Evolutionary conservation across 1,284 basidiomycete genomes (phyloP).

Genomic region (Stereum hirsutum): DNA sequence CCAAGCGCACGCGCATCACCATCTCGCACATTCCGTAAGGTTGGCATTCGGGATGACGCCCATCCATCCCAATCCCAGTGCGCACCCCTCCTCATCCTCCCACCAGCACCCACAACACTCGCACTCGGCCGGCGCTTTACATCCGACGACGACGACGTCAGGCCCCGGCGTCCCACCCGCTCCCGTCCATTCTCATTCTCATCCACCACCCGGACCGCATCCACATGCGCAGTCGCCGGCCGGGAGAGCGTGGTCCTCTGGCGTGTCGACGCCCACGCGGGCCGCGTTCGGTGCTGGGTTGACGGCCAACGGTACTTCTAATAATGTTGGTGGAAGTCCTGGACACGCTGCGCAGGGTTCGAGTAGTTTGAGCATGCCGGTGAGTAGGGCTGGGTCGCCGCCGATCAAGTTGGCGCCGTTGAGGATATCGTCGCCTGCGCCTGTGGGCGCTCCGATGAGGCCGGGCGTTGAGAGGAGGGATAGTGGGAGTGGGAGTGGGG

Average conservation of each 20-base stretch:
- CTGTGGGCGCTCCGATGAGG: conserved; percentile 5
- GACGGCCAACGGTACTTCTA: too few species aligned
- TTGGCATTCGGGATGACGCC: conserved; percentile 88
- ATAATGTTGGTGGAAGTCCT: too few species aligned
- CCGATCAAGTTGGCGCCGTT: conserved; percentile 65
- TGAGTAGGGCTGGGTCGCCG: conserved; percentile 50
- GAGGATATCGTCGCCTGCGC: conserved; percentile 14
- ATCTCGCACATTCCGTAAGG: conserved; percentile 73
- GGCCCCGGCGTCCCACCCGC: neutral
- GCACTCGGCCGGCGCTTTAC: conserved; percentile 12
- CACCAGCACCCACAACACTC: conserved; percentile 13
- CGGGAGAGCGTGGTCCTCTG: conserved; percentile 15
- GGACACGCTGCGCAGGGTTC: conserved; percentile 15
- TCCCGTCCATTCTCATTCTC: neutral
- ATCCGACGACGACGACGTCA: neutral
- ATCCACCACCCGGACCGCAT: neutral
- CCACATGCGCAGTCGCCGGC: conserved; percentile 14
- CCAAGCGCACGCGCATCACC: conserved; percentile 35
- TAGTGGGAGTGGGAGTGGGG: conserved; percentile 13
- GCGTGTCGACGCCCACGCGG: conserved; percentile 13
- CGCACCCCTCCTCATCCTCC: conserved; percentile 3
- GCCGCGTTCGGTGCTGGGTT: conserved; percentile 13
- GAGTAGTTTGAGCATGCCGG: too few species aligned
- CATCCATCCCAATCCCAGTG: conserved; percentile 34
- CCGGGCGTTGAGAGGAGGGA: neutral